Evolutionary conservation across 495 filamentous ascomycete species (phyloP).

Genomic region (Penicillium fimorum): DNA sequence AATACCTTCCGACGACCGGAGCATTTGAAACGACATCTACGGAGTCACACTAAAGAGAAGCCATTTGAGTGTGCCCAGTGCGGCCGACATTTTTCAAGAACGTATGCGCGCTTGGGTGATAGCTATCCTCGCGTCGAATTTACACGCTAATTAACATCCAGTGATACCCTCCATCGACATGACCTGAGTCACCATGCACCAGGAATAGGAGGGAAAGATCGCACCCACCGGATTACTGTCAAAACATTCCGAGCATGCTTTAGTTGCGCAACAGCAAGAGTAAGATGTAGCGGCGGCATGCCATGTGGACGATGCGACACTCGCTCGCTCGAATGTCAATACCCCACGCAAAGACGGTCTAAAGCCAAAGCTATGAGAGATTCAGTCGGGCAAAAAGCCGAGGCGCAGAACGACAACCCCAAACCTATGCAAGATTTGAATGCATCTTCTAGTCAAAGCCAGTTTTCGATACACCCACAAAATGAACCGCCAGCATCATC

Average conservation of each 20-base stretch:
- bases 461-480: constrained; percentile 19
- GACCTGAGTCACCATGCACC: constrained; percentile 50
- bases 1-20: constrained; percentile 65
- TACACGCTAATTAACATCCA: constrained; percentile 14
- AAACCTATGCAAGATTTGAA: constrained; percentile 2
- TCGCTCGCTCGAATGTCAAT: constrained; percentile 51
- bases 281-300: constrained; percentile 54
- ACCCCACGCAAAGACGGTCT: constrained; percentile 46
- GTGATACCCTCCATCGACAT: constrained; percentile 58
- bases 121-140: not conserved
- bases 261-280: constrained; percentile 54
- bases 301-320: constrained; percentile 54
- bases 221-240: constrained; percentile 43
- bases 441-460: constrained; percentile 17
- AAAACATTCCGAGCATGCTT: constrained; percentile 54
- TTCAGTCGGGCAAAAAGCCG: constrained; percentile 15
- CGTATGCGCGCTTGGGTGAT: constrained; percentile 32
- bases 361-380: constrained; percentile 33
- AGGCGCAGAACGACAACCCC: constrained; percentile 14
- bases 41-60: constrained; percentile 69
- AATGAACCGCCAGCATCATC: constrained; percentile 13
- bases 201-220: constrained; percentile 40
- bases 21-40: constrained; percentile 69
- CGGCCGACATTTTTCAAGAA: constrained; percentile 63
- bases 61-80: constrained; percentile 67